Base-by-base conservation (phyloP, 352 stramenopile species). In the Phytopythium sindhum region DNA sequence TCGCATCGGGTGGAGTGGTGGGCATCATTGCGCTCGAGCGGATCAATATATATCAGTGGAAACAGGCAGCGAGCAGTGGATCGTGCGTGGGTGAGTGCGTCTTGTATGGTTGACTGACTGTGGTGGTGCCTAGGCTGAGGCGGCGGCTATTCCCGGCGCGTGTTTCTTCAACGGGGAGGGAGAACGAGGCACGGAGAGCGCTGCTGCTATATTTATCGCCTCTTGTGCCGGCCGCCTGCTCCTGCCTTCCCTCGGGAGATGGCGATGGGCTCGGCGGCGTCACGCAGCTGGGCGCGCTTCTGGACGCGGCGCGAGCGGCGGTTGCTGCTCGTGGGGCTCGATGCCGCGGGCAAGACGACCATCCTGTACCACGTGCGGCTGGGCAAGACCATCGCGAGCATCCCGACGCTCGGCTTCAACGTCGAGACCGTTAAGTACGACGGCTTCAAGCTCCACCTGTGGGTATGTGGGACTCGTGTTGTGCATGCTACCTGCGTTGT, bases 371-470 rank as follows among this genome's bases (percentile, higher is more conserved):
- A 93, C 41, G 35, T 93, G 51, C 78, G 84, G 0, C 69, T 93
- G 3, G 78, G 83, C 51, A 92, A 95, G 63, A 67, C 78, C 12
- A 90, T 95, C 62, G 74, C 83, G 17, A 93, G 80, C 62, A 86
- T 93, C 69, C 83, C 86, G 28, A 95, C 86, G 0, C 71, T 93
- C 57, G 86, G 78, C 50, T 95, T 93, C 72, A 95, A 93, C 63
- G 78, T 91, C 21, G 84, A 93, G 72, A 90, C 86, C 2, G 77
- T 95, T 45, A 77, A 78, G 47, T 88, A 84, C 61, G 72, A 90
- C 23, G 71, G 73, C 57, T 86, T 88, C 66, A 90, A 90, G 60
- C 77, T 95, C 33, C 80, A 91, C 66, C 81, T 95, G 54, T 95
- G 83, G 84, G 84, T 91, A 54, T 53, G 67, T 65, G 19, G 10